Percentiles rank a stretch among this genome's conserved stretches.
Conservation (phyloP, 2,329 filamentous ascomycete genomes). For the Escovopsis weberi region DNA sequence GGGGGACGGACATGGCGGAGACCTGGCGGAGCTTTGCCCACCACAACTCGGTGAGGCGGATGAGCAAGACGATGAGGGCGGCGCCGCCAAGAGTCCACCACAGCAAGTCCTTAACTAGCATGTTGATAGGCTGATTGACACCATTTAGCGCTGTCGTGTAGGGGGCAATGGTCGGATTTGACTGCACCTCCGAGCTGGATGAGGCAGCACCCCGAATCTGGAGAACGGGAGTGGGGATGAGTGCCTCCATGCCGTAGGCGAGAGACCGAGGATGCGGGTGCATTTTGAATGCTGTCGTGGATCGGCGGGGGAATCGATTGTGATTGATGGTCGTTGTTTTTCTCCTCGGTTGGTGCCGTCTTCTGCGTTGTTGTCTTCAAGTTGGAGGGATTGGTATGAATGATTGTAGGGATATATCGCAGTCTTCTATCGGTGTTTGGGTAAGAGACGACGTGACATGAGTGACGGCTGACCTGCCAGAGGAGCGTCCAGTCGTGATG, state of each 20-base stretch:
- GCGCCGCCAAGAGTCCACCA: conserved; percentile 48
- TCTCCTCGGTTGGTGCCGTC: too few relatives aligned
- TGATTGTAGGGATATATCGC: neutral
- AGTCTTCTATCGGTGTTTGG: too few relatives aligned
- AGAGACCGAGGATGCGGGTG: conserved; percentile 17
- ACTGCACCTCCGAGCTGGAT: conserved; percentile 15
- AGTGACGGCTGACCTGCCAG: too few relatives aligned
- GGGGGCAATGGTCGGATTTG: conserved; percentile 36
- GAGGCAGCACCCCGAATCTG: conserved; percentile 15
- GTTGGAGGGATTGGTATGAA: too few relatives aligned
- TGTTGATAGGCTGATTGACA: conserved; percentile 44
- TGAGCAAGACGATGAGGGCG: conserved; percentile 35
- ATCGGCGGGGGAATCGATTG: neutral
- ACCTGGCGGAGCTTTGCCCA: conserved; percentile 45
- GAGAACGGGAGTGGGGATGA: conserved; percentile 18
- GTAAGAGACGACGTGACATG: too few relatives aligned
- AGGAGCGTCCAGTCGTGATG: too few relatives aligned
- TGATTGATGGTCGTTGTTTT: neutral
- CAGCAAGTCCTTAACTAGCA: conserved; percentile 39
- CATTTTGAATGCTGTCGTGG: conserved; percentile 13
- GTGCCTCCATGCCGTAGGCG: conserved; percentile 15
- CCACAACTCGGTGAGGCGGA: conserved; percentile 38
- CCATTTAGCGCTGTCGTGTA: conserved; percentile 43
- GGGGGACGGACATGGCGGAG: conserved; percentile 39
- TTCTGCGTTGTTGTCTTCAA: neutral